Base-by-base conservation (phyloP, 495 filamentous ascomycete species). In the Daldinia vernicosa region DNA sequence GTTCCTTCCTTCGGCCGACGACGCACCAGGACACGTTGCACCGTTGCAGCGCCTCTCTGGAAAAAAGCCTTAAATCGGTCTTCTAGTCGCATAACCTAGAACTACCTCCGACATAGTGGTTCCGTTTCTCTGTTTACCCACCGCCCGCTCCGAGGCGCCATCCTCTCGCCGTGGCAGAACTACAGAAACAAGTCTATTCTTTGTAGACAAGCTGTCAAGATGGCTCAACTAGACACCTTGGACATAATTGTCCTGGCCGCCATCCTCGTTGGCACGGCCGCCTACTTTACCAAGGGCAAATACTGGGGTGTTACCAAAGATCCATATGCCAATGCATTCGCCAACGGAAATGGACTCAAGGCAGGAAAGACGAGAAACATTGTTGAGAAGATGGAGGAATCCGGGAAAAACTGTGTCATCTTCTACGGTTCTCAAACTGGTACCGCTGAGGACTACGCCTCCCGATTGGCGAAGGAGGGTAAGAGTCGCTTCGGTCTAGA, bases 391-490 rank as follows among this genome's bases (percentile, higher is more conserved):
- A 91, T 99, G 91, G 92, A 98, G 35, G 93, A 98, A 82, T 90
- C 87, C 3, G 91, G 90, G 78, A 98, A 98, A 84, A 98, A 99
- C 80, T 97, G 94, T 82, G 90, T 99, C 61, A 91, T 98, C 67
- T 97, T 99, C 84, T 99, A 97, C 75, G 95, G 95, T 56, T 98
- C 95, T 54, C 95, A 99, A 80, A 99, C 95, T 19, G 95, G 95
- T 74, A 99, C 96, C 60, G 95, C 95, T 27, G 95, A 99, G 85
- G 95, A 99, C 76, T 99, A 99, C 73, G 96, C 95, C 60, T 97
- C 96, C n/a, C 87, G 95, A 69, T 78, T 99, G 66, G 94, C 96
- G 55, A 99, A 99, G 85, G 95, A 99, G 78, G 95, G 96, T 69
- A 93, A 93, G 73, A 96, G 95, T 76, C 87, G 95, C 59, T 99